Base-by-base conservation (phyloP, 2,329 filamentous ascomycete genomes). In the Orbilia brochopaga region DNA sequence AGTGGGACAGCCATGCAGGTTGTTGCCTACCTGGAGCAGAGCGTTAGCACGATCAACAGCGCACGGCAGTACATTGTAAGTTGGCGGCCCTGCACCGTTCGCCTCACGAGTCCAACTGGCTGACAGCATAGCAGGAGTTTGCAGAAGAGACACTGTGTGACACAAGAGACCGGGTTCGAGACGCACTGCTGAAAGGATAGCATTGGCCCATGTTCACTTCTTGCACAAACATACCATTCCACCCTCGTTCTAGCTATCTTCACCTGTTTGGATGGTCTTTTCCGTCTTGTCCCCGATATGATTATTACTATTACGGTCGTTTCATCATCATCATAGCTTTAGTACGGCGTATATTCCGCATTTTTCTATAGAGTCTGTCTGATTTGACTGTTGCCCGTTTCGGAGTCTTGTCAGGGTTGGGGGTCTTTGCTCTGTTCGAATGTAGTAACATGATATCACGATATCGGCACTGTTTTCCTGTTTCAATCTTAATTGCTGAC, bases 11-110 rank as follows among this genome's bases (percentile, higher is more conserved):
- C 67, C 3, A 46, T 72, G 55, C 67, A 72, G 21, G 67, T 72
- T 8, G 60, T 72, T n/a, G 67, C 67, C 1, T 72, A 72, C 19
- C 27, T 72, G 21, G 67, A 72, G 40, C 67, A 72, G 32, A 72
- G 67, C 30, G 67, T 72, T 15, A 72, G 60, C 56, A 72, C 67
- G 3, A 72, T 72, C 21, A 72, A 72, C 19, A 72, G 67, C 13
- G 67, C 67, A 17, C 53, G 60, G 23, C 60, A 72, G 32, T 72
- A 72, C 27, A 72, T 72, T 17, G 67, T 72, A 61, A 48, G 67
- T 57, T 30, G 8, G 13, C 35, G 10, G n/a, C 19, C 11, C 17
- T 32, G 23, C 23, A n/a, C 27, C 2, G 10, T 27, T 11, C 21
- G n/a, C 42, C 35, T 56, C 21, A 1, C 13, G 15, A 35, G 13